Base-by-base conservation (phyloP, 208 protist species). In the Porcisia deanei region DNA sequence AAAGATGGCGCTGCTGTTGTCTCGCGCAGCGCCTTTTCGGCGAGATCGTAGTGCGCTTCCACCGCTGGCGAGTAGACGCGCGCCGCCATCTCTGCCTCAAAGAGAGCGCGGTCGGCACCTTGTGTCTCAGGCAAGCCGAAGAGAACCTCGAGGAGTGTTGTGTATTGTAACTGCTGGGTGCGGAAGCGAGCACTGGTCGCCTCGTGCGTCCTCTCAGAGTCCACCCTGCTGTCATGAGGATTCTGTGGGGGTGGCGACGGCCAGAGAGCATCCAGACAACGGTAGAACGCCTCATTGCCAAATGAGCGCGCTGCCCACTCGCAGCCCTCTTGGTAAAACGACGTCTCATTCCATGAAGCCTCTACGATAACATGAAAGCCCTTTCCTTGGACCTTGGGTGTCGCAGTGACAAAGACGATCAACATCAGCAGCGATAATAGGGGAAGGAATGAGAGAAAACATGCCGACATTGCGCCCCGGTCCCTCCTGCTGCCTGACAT, bases 291-390 rank as follows among this genome's bases (percentile, higher is more conserved):
- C 14, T 22, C 37, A 20, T 25, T 37, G 73, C 79, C 81, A 34
- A 81, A 70, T n/a, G n/a, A 71, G 34, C 78, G 78, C 4, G 54
- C 79, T 0, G 73, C 82, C 83, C 82, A 85, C 64, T 94, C 90
- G 75, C 90, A 94, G 12, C 84, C 87, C 65, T 94, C 90, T 54
- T 91, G 88, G 39, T 91, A 61, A 5, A 92, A 67, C 4, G 87
- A 67, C 2, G 88, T 94, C 45, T 94, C 90, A 7, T 75, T 90
- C 90, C 90, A 94, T 30, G 85, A 83, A 1, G 90, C 86, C 67
- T 85, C 80, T 49, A 94, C 58, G 41, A 69, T 82, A 22, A 84
- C 84, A 30, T 82, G 73, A 49, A 92, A 80, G 34, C 82, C 86
- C 69, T 88, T 91, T 9, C 60, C 84, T 0, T 67, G 39, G 1